These are phyloP conservation scores for Pterocarpus santalinus DNA, from an alignment of 306 rosid species.

Conservation along the genomic window DNA sequence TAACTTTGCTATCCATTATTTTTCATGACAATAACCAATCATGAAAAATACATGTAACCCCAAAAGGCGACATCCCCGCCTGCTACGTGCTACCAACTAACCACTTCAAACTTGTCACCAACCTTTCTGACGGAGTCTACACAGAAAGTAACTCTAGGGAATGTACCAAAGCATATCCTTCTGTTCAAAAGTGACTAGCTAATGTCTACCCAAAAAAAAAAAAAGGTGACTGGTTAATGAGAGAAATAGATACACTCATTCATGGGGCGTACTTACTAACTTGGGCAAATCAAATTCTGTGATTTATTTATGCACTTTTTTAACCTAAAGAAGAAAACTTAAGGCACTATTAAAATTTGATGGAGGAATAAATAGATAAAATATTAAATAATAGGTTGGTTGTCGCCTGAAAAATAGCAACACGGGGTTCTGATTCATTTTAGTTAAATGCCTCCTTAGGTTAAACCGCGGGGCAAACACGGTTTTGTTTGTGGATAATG, in stretches of 20 bases:
- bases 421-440: neutral
- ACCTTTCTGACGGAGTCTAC: neutral
- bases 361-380: conserved; percentile 12
- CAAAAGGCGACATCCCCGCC: neutral
- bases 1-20: neutral
- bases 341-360: neutral
- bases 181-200: neutral
- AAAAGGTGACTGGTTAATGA: neutral
- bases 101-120: neutral
- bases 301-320: neutral
- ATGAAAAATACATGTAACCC: neutral
- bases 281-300: neutral
- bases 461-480: conserved; percentile 15
- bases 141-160: neutral
- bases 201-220: too few relatives aligned
- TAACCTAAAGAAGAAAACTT: neutral
- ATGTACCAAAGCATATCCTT: neutral
- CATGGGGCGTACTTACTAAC: neutral
- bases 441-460: too few relatives aligned
- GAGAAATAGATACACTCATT: neutral
- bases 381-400: neutral
- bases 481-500: conserved; percentile 43
- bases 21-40: neutral
- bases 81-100: neutral
- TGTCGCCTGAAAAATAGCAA: conserved; percentile 7